A percentile compares a stretch with the other conserved stretches of the same genome.
phyloP scores from a whole-genome alignment of 139 green algal species.

The Ettlia oleoabundans region DNA sequence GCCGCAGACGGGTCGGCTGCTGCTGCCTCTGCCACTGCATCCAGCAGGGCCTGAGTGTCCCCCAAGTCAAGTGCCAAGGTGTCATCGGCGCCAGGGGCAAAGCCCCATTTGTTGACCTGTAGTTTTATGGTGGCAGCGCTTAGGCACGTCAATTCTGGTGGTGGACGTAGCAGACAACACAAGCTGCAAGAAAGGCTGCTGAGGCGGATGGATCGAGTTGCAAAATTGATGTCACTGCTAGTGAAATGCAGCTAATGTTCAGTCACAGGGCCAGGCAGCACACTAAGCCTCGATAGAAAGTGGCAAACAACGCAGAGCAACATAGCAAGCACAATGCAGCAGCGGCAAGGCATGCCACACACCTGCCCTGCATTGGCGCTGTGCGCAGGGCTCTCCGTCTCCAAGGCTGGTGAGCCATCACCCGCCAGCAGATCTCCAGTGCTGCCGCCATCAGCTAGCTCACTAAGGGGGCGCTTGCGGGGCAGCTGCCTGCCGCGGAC shows the following conservation, averaged over 20 bases:
- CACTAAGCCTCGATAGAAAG: too few relatives aligned
- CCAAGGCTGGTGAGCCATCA: too few relatives aligned
- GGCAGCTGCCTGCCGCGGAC: neutral
- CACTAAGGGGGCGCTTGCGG: neutral
- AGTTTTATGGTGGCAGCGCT: neutral
- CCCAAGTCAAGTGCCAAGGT: slow-evolving; percentile 29
- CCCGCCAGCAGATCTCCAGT: slow-evolving; percentile 7
- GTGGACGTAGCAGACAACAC: too few relatives aligned
- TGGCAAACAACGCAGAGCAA: neutral
- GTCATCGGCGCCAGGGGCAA: slow-evolving; percentile 35
- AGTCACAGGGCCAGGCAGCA: too few relatives aligned
- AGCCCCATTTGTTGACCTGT: slow-evolving; percentile 43
- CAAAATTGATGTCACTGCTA: neutral
- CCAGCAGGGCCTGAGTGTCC: slow-evolving; percentile 11
- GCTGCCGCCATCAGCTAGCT: slow-evolving; percentile 8
- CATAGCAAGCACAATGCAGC: neutral
- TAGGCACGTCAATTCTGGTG: neutral
- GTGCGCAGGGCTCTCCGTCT: neutral
- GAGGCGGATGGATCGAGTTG: too few relatives aligned
- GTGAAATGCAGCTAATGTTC: neutral
- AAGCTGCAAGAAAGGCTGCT: neutral
- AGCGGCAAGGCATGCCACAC: neutral
- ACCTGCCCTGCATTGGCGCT: neutral
- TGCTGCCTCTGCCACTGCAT: neutral
- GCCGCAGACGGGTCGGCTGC: neutral